Conservation (phyloP, 306 rosid genomes). For the Hippophae rhamnoides region DNA sequence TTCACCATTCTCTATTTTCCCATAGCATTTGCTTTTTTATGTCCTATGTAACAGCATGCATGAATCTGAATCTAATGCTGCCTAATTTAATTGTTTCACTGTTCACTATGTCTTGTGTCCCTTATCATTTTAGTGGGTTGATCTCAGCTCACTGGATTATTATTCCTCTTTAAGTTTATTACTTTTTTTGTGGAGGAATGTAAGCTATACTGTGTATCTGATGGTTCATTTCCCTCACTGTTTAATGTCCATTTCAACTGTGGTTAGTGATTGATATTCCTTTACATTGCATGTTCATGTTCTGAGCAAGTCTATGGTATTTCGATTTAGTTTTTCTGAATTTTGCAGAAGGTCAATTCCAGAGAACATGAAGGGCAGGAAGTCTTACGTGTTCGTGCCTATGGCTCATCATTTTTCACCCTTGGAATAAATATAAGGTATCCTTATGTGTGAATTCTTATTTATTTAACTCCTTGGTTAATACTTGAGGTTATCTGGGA, state of each 20-base stretch:
- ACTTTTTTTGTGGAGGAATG: no score
- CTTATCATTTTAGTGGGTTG: no score
- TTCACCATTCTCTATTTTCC: constrained; percentile 5
- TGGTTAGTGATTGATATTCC: background rate
- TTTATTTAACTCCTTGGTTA: no score
- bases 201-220: no score
- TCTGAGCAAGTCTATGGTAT: constrained; percentile 1
- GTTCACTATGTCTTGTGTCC: background rate
- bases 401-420: constrained; percentile 74
- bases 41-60: background rate
- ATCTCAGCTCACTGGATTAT: no score
- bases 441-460: constrained; percentile 5
- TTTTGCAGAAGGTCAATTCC: constrained; percentile 41
- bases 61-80: background rate
- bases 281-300: background rate
- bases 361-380: constrained; percentile 65
- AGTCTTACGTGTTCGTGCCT: constrained; percentile 78
- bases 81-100: background rate
- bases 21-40: background rate
- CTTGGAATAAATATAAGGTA: constrained; percentile 92
- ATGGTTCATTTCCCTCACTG: no score
- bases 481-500: background rate
- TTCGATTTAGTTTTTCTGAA: constrained; percentile 17
- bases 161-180: no score
- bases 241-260: background rate